Evolutionary conservation across 2,329 filamentous ascomycete genomes (phyloP).

Genomic region (Lecanosticta acicola): DNA sequence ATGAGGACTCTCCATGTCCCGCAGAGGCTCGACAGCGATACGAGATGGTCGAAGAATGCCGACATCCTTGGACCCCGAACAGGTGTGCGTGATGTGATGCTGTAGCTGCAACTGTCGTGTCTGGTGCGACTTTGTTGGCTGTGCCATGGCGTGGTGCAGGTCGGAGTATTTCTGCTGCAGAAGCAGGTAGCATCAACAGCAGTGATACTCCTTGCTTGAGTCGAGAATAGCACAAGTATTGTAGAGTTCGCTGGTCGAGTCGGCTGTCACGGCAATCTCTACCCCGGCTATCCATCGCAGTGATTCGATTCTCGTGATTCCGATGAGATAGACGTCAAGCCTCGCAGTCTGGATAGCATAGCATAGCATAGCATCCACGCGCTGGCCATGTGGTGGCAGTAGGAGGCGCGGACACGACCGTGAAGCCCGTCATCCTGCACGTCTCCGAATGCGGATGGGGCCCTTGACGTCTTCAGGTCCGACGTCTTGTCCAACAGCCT

Average conservation of each 20-base stretch:
- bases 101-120: background rate
- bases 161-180: background rate
- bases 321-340: too few species aligned
- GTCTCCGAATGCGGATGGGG: slow-evolving; percentile 42
- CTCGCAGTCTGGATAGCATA: too few species aligned
- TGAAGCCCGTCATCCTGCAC: slow-evolving; percentile 2
- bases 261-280: too few species aligned
- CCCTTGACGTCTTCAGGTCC: slow-evolving; percentile 31
- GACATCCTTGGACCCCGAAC: too few species aligned
- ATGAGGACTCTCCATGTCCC: too few species aligned
- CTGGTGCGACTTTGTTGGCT: background rate
- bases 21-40: background rate
- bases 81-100: too few species aligned
- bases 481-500: slow-evolving; percentile 33
- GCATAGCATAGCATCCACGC: background rate
- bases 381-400: background rate
- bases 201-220: too few species aligned
- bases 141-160: background rate
- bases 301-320: too few species aligned
- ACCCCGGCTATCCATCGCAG: too few species aligned
- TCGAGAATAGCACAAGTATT: too few species aligned
- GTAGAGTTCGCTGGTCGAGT: too few species aligned
- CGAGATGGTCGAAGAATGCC: background rate
- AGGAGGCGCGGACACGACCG: background rate
- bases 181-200: background rate